Percentiles rank a stretch among this genome's conserved stretches.
phyloP scores from a whole-genome alignment of 1,139 yeast species.

The Komagataea norvegica region DNA sequence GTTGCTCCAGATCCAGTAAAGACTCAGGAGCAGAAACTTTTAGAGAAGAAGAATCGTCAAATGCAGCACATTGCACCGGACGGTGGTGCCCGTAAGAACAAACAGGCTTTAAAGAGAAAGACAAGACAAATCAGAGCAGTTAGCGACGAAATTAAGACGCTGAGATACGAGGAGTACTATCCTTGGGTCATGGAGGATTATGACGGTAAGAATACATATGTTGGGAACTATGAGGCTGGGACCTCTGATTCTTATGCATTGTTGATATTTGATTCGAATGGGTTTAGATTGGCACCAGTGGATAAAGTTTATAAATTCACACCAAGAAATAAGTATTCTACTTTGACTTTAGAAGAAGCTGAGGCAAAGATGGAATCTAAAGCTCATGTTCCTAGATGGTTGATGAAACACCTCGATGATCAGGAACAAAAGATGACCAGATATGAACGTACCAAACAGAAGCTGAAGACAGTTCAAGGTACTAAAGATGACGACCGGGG shows the following conservation, averaged over 20 bases:
- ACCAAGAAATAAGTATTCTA: constrained; percentile 88
- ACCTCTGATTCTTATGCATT: constrained; percentile 82
- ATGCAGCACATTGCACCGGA: constrained; percentile 81
- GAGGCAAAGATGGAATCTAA: constrained; percentile 90
- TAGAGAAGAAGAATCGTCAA: constrained; percentile 21
- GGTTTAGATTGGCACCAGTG: constrained; percentile 87
- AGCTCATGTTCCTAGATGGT: constrained; percentile 84
- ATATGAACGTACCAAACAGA: constrained; percentile 39
- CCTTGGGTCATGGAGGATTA: constrained; percentile 99
- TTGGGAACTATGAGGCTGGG: constrained; percentile 94
- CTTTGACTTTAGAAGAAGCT: constrained; percentile 92
- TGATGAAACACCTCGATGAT: constrained; percentile 85
- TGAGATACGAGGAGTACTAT: constrained; percentile 90
- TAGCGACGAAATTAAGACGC: constrained; percentile 74
- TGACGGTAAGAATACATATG: constrained; percentile 91
- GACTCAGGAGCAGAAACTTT: constrained; percentile 29
- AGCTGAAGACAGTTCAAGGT: constrained; percentile 62
- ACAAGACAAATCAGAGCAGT: constrained; percentile 79
- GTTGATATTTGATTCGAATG: constrained; percentile 67
- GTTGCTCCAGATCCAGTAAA: constrained; percentile 31
- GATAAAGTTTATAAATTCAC: constrained; percentile 92
- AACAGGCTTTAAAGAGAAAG: constrained; percentile 54
- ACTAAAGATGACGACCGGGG: constrained; percentile 39
- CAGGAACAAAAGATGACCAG: constrained; percentile 43
- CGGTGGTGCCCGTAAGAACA: constrained; percentile 77